Base-by-base conservation (phyloP, 345 rosid species). In the Bruguiera parviflora region DNA sequence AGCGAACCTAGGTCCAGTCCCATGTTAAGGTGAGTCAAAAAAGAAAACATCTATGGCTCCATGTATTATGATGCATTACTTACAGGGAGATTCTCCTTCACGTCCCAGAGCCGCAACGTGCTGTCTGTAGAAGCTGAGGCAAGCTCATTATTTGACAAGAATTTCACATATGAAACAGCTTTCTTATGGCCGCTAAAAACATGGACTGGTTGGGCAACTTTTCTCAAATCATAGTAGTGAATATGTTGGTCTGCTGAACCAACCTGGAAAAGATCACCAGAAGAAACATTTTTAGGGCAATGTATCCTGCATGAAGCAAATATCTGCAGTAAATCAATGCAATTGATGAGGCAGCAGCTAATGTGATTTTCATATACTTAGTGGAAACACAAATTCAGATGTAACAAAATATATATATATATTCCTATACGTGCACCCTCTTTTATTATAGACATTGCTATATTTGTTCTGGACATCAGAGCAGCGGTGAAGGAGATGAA, bases 51-150 rank as follows among this genome's bases (percentile, higher is more conserved):
- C 3, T 43, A 43, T 3, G 49, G 18, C 5, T 3, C 18, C 49
- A 43, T 63, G 28, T 21, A 61, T 22, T 56, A 53, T 64, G 6
- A 68, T 51, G 22, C 53, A 61, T 10, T 21, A 83, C 91, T 86
- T 71, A 92, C 98, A 0, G 96, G 96, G 46, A 86, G 55, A 73
- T 92, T 90, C 61, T 92, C 89, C 84, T 89, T 90, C 62, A 96
- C 98, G 68, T 96, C 98, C 99, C 99, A 92, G 62, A 92, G 77
- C 29, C 98, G 82, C 71, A 96, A 80, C 15, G 99, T 90, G 80
- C 95, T 90, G 83, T 96, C 99, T 8, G 98, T 96, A 16, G 99
- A 96, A 53, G 98, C 98, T 68, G 98, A 96, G 75, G 97, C 92
- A 72, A 92, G 99, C 86, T 96, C 99, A 51, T 84, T 80, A 77